Evolutionary conservation across 805 yeast genomes (phyloP).

Genomic region (Cyberlindnera xylosilytica): DNA sequence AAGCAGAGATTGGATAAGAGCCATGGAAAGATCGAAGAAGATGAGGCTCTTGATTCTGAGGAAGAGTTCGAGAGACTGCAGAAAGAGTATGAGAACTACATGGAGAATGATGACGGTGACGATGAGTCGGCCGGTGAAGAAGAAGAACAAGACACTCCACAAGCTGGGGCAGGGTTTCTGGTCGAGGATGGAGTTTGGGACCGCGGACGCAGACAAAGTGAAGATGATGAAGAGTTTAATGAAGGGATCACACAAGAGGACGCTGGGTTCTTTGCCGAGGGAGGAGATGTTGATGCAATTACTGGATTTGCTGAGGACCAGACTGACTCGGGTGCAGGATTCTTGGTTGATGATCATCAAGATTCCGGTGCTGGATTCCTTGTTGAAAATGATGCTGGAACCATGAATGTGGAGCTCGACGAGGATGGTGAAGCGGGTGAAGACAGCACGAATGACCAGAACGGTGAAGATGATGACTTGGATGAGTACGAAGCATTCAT

Average conservation of each 20-base stretch:
- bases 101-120: slow-evolving; percentile 19
- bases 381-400: slow-evolving; percentile 9
- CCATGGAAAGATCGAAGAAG: slow-evolving; percentile 38
- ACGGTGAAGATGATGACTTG: slow-evolving; percentile 8
- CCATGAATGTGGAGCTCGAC: slow-evolving; percentile 3
- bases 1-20: slow-evolving; percentile 39
- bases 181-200: slow-evolving; percentile 11
- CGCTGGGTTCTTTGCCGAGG: not conserved
- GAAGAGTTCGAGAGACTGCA: slow-evolving; percentile 16
- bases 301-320: no score
- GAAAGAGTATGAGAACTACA: slow-evolving; percentile 22
- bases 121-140: slow-evolving; percentile 11
- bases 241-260: not conserved
- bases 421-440: not conserved
- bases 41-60: slow-evolving; percentile 3
- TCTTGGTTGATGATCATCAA: not conserved
- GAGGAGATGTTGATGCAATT: no score
- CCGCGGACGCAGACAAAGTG: slow-evolving; percentile 1
- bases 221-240: not conserved
- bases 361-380: slow-evolving; percentile 29
- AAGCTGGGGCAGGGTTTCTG: slow-evolving; percentile 5
- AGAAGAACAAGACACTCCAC: slow-evolving; percentile 1
- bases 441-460: no score
- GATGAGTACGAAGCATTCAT: slow-evolving; percentile 26
- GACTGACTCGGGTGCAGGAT: not conserved